These are phyloP conservation scores for Ramularia collo-cygni DNA, from an alignment of 2,329 filamentous ascomycete genomes.

Conservation along the genomic window DNA sequence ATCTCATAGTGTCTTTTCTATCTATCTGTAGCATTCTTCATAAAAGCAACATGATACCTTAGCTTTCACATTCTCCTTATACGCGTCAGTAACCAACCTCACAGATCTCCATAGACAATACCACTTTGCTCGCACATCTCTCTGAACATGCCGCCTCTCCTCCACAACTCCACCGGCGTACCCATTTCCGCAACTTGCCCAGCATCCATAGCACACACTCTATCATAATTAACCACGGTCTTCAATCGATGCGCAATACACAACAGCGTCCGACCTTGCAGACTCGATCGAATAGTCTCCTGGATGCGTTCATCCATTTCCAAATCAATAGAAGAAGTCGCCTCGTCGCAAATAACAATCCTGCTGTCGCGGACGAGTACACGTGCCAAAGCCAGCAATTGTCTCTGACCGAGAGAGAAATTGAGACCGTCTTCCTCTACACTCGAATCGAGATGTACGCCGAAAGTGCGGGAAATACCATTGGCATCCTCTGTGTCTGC, in stretches of 20 bases:
- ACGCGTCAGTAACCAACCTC: too few relatives aligned
- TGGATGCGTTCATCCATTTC: slow-evolving; percentile 97
- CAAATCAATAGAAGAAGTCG: slow-evolving; percentile 87
- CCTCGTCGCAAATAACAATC: slow-evolving; percentile 96
- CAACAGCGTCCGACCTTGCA: slow-evolving; percentile 77
- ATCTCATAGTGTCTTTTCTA: too few relatives aligned
- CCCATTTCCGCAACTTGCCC: slow-evolving; percentile 84
- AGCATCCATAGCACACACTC: slow-evolving; percentile 93
- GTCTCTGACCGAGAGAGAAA: slow-evolving; percentile 89
- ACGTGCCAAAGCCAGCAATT: slow-evolving; percentile 88
- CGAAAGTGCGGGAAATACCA: slow-evolving; percentile 42
- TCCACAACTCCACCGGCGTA: slow-evolving; percentile 66
- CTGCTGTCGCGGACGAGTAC: slow-evolving; percentile 80
- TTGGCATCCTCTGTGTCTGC: too few relatives aligned
- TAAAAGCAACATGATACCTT: too few relatives aligned
- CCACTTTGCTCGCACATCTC: slow-evolving; percentile 85
- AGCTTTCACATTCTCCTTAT: too few relatives aligned
- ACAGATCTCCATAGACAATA: too few relatives aligned
- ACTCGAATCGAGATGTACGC: slow-evolving; percentile 72
- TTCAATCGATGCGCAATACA: slow-evolving; percentile 89
- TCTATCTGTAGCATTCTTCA: too few relatives aligned
- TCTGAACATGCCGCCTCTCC: slow-evolving; percentile 68
- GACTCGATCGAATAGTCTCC: slow-evolving; percentile 73
- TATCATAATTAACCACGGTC: slow-evolving; percentile 87
- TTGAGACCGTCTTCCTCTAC: slow-evolving; percentile 96